These are phyloP conservation scores for Aspergillus sp. DNA, from an alignment of 2,329 filamentous ascomycete species.

Conservation along the genomic window DNA sequence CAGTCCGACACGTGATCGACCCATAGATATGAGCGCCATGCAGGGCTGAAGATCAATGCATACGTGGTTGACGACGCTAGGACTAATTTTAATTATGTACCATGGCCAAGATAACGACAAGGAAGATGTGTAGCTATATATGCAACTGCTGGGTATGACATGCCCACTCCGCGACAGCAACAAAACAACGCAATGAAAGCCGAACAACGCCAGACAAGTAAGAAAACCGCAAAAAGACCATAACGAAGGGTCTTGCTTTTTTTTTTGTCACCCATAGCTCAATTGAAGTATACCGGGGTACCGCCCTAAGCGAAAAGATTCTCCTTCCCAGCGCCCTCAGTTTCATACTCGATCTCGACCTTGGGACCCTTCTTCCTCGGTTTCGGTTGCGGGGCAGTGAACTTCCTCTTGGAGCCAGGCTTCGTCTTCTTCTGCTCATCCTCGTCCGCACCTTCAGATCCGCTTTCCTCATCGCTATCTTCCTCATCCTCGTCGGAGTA, in stretches of 20 bases:
- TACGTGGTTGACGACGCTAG: not conserved
- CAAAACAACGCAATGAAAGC: constrained; percentile 18
- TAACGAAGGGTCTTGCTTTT: constrained; percentile 14
- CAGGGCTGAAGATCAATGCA: not conserved
- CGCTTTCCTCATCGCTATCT: constrained; percentile 56
- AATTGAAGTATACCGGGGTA: not conserved
- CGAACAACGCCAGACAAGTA: constrained; percentile 35
- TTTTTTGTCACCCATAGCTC: not conserved
- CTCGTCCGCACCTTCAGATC: constrained; percentile 47
- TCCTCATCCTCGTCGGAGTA: constrained; percentile 55
- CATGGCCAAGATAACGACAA: constrained; percentile 4
- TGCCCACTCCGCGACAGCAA: constrained; percentile 29
- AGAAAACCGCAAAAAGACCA: constrained; percentile 10
- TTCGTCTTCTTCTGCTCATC: constrained; percentile 45
- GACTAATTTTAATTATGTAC: constrained; percentile 3
- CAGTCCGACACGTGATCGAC: constrained; percentile 9
- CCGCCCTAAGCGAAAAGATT: constrained; percentile 40
- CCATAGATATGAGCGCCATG: not conserved
- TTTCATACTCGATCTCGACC: constrained; percentile 77
- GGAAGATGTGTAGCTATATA: constrained; percentile 18
- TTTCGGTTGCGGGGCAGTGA: constrained; percentile 52
- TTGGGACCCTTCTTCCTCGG: constrained; percentile 62
- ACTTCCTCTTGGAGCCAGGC: constrained; percentile 58
- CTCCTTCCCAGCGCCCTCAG: constrained; percentile 61
- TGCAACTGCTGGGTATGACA: constrained; percentile 38